Percentiles rank a stretch among this genome's conserved stretches.
These are phyloP conservation scores for Chaetomium sp. DNA, from an alignment of 2,329 filamentous ascomycete genomes.

Conservation along the genomic window DNA sequence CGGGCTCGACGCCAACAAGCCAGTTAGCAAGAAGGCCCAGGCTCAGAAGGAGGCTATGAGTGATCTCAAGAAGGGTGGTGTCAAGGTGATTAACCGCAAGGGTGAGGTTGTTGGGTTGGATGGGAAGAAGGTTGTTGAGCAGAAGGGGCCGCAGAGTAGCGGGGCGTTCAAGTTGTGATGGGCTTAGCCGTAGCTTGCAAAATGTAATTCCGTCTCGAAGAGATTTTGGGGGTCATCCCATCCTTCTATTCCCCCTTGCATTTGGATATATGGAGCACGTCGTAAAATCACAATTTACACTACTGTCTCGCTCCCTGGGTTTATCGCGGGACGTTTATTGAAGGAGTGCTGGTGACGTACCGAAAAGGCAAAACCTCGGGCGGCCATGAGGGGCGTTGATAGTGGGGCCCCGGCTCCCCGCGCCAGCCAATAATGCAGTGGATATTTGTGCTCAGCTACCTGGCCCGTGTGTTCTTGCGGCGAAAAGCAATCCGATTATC, in stretches of 20 bases:
- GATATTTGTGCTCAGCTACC: conserved; percentile 14
- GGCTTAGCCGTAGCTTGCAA: background rate
- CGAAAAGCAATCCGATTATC: conserved; percentile 22
- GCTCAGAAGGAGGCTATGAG: conserved; percentile 44
- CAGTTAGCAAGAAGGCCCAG: conserved; percentile 53
- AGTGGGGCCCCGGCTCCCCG: background rate
- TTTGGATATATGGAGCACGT: too few relatives aligned
- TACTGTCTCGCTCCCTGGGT: too few relatives aligned
- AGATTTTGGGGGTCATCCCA: too few relatives aligned
- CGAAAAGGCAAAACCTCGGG: conserved; percentile 1
- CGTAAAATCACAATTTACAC: too few relatives aligned
- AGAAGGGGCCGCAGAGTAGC: conserved; percentile 42
- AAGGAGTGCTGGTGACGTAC: too few relatives aligned
- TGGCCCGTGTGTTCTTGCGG: conserved; percentile 15
- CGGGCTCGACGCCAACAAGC: conserved; percentile 35
- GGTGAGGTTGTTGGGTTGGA: conserved; percentile 79
- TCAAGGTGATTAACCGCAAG: conserved; percentile 87
- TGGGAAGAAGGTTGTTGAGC: conserved; percentile 63
- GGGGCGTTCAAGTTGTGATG: conserved; percentile 55
- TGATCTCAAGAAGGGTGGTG: conserved; percentile 60
- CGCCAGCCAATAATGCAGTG: conserved; percentile 16
- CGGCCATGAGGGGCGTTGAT: background rate
- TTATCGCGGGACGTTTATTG: too few relatives aligned
- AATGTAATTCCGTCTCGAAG: background rate
- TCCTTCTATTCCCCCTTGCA: too few relatives aligned